A percentile compares a stretch with the other conserved stretches of the same genome.
Conservation (phyloP, 2,329 filamentous ascomycete genomes). For the Stemphylium beticola region DNA sequence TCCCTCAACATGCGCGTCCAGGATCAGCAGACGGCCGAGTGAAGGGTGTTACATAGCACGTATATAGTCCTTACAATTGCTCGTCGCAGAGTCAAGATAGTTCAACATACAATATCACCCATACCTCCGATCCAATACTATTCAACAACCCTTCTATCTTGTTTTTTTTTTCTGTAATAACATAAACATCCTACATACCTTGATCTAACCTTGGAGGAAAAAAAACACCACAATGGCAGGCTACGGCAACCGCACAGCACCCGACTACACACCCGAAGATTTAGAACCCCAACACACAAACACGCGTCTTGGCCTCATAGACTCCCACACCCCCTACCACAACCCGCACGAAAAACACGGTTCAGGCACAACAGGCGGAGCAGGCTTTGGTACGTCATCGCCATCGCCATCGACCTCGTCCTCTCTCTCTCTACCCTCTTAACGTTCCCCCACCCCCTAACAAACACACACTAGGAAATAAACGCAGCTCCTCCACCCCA, state of each 20-base stretch:
- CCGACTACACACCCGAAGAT: conserved; percentile 23
- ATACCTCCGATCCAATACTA: no score
- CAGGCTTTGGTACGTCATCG: conserved; percentile 41
- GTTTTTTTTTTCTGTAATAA: no score
- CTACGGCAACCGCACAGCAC: conserved; percentile 46
- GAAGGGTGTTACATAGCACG: background rate
- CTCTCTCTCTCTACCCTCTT: background rate
- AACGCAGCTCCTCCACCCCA: conserved; percentile 25
- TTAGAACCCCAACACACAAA: conserved; percentile 28
- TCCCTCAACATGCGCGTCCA: background rate
- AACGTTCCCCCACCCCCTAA: background rate
- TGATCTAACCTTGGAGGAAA: background rate
- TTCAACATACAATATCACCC: no score
- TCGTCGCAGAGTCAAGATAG: no score
- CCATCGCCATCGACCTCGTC: background rate
- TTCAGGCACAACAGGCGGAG: conserved; percentile 41
- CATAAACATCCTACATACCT: background rate
- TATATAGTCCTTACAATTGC: conserved; percentile 3
- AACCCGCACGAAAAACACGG: conserved; percentile 39
- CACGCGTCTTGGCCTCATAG: conserved; percentile 37
- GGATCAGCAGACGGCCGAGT: background rate
- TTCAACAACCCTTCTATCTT: no score
- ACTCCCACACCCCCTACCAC: conserved; percentile 36
- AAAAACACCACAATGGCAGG: conserved; percentile 34
- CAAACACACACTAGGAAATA: conserved; percentile 35